phyloP scores from a whole-genome alignment of 2,329 filamentous ascomycete species.

The Sporothrix humicola region DNA sequence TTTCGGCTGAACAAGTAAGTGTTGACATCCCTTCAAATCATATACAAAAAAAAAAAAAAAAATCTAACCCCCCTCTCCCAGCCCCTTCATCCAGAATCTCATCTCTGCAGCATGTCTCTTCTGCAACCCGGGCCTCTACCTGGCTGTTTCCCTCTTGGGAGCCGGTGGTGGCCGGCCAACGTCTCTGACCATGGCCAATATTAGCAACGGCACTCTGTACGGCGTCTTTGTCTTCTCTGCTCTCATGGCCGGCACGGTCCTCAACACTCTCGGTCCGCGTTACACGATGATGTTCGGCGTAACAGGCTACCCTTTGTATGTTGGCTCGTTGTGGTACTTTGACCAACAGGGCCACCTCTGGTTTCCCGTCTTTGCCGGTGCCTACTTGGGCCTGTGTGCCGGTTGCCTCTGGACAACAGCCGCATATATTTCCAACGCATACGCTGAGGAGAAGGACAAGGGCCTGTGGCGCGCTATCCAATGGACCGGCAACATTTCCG shows the following conservation, averaged over 20 bases:
- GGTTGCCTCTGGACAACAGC: constrained; percentile 44
- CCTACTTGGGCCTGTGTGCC: constrained; percentile 43
- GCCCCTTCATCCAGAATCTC: constrained; percentile 29
- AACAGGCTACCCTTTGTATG: constrained; percentile 42
- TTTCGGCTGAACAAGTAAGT: constrained; percentile 33
- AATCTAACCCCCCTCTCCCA: neutral
- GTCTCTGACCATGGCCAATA: constrained; percentile 41
- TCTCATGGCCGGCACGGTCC: constrained; percentile 41
- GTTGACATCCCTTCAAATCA: neutral
- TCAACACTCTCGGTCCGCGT: constrained; percentile 42
- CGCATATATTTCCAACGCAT: constrained; percentile 44
- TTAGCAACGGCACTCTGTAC: constrained; percentile 42
- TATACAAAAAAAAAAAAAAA: neutral
- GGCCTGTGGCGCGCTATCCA: constrained; percentile 44
- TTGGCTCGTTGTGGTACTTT: constrained; percentile 43
- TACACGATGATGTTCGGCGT: constrained; percentile 38
- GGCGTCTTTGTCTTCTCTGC: constrained; percentile 43
- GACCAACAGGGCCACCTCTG: constrained; percentile 40
- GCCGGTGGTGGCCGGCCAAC: constrained; percentile 42
- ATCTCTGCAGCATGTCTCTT: constrained; percentile 23
- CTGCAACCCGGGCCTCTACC: constrained; percentile 28
- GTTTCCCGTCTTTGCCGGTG: constrained; percentile 41
- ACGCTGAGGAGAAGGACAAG: constrained; percentile 45
- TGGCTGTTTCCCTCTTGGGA: constrained; percentile 38
- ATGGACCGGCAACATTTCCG: constrained; percentile 42